Base-by-base conservation (phyloP, 2,329 filamentous ascomycete genomes). In the Colletotrichum sp. region DNA sequence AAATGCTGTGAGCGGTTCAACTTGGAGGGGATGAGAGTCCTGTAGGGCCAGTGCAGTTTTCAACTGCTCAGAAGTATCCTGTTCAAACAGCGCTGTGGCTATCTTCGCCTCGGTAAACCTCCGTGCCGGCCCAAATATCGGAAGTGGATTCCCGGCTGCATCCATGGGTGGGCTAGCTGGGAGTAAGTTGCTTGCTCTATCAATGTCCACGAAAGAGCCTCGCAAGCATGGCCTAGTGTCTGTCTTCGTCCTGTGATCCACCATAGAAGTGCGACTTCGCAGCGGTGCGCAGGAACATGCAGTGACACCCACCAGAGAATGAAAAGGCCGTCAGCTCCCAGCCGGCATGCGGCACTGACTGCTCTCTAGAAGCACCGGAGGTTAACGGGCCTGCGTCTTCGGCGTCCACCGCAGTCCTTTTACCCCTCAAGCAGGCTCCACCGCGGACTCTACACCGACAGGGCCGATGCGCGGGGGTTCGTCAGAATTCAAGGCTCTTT, bases 361-460 rank as follows among this genome's bases (percentile, higher is more conserved):
- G 34, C 36, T 25, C 22, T 65, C n/a, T 22, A 48, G 52, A 30
- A 55, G 30, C 22, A 8, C 72, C 68, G 72, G 72, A 75, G n/a
- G 55, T 63, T 22, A 75, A 63, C 68, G 72, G 65, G 61, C 72
- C 60, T 71, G 72, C 67, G 67, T 74, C 39, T 44, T 71, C 52
- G 48, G 52, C 68, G 68, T 55, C 61, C 68, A 72, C 52, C 68
- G 68, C 66, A 13, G 60, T 30, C 32, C 52, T 22, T 32, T 44
- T 75, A 72, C 72, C 72, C 68, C 68, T 75, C 69, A 61, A n/a
- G 63, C 68, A 25, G 67, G 70, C 34, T 64, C 73, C 74, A 75
- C 70, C 12, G 64, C 70, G 64, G 57, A 30, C 70, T 76, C 57
- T 76, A 61, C 73, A 74, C 70, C 74, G 59, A 76, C 64, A 68